A percentile compares a stretch with the other conserved stretches of the same genome.
These are phyloP conservation scores for Puccinia novopanici DNA, from an alignment of 1,284 basidiomycete genomes.

Conservation along the genomic window DNA sequence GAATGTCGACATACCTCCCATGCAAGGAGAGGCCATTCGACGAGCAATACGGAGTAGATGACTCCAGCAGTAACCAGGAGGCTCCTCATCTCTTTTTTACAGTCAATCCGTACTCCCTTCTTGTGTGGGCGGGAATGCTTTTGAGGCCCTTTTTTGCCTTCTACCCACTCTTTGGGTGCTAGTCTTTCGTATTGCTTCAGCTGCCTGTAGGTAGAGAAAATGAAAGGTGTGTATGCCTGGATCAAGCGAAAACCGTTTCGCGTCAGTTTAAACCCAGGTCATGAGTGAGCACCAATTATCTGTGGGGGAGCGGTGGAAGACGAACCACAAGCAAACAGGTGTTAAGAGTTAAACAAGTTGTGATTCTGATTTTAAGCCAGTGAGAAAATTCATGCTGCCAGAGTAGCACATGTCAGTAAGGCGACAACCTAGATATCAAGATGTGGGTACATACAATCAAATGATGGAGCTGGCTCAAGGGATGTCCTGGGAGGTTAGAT, in stretches of 20 bases:
- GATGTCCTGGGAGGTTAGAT: constrained; percentile 31
- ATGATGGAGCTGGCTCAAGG: constrained; percentile 32
- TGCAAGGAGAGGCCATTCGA: constrained; percentile 42
- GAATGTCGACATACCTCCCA: constrained; percentile 27
- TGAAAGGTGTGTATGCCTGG: constrained; percentile 47
- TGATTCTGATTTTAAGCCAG: constrained; percentile 47
- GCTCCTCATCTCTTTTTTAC: constrained; percentile 47
- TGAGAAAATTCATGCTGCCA: constrained; percentile 40
- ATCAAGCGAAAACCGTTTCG: not conserved
- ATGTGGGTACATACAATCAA: constrained; percentile 22
- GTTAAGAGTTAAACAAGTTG: constrained; percentile 45
- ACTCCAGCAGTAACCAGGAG: constrained; percentile 37
- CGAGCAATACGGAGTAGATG: constrained; percentile 43
- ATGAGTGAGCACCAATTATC: not conserved
- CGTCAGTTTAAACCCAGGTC: not conserved
- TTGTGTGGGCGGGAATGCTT: constrained; percentile 22
- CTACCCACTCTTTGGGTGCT: constrained; percentile 44
- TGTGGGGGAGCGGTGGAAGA: not conserved
- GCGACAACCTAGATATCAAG: not conserved
- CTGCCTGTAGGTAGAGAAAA: constrained; percentile 41
- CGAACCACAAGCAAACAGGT: constrained; percentile 38
- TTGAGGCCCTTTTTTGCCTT: constrained; percentile 45
- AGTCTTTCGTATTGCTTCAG: constrained; percentile 35
- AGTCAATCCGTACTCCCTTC: constrained; percentile 41
- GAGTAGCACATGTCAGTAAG: not conserved